Conservation (phyloP, 805 yeast species). For the Metschnikowia koreensis region DNA sequence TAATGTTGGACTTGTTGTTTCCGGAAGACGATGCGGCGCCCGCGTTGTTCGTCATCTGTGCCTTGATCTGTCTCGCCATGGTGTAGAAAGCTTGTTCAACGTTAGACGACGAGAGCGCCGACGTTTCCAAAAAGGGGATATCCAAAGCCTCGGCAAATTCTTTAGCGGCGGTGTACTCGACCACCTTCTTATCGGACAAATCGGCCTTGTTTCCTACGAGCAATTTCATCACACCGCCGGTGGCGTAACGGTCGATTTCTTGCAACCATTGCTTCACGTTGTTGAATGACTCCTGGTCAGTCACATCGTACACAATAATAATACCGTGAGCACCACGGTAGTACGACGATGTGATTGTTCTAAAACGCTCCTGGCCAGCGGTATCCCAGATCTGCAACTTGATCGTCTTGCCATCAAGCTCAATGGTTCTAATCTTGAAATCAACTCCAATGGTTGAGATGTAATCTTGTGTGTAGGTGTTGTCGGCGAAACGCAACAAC, state of each 20-base stretch:
- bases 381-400: constrained; percentile 99
- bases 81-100: constrained; percentile 98
- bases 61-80: constrained; percentile 98
- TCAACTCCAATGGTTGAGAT: constrained; percentile 98
- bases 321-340: constrained; percentile 99
- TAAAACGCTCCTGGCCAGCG: constrained; percentile 97
- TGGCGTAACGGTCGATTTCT: constrained; percentile 97
- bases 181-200: constrained; percentile 88
- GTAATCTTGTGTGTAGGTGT: constrained; percentile 94
- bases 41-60: constrained; percentile 76
- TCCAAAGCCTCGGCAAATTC: constrained; percentile 96
- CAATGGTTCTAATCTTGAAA: constrained; percentile 85
- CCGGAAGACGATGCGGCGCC: constrained; percentile 32
- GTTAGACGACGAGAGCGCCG: constrained; percentile 91
- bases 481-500: constrained; percentile 92
- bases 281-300: constrained; percentile 94
- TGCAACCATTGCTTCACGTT: constrained; percentile 98
- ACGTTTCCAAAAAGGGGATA: constrained; percentile 93
- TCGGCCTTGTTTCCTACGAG: constrained; percentile 97
- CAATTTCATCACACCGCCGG: constrained; percentile 94
- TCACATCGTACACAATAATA: constrained; percentile 95
- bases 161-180: constrained; percentile 92
- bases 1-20: constrained; percentile 62
- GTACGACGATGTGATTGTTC: constrained; percentile 95
- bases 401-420: constrained; percentile 94